Base-by-base conservation (phyloP, 306 rosid species). In the Rubus idaeus region DNA sequence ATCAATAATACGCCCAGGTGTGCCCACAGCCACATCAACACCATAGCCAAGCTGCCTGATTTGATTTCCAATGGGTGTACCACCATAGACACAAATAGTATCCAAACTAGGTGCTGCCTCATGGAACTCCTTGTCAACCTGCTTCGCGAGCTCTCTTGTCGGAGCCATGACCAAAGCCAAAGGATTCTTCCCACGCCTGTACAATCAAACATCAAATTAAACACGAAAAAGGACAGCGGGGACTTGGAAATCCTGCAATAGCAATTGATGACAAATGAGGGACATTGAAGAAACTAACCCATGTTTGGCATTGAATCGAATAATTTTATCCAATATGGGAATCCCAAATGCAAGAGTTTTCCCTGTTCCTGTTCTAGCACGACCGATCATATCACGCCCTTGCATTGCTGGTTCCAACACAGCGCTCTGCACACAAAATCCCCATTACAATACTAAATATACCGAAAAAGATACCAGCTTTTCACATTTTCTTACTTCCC, bases 331-430 rank as follows among this genome's bases (percentile, higher is more conserved):
- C 77, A 93, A 40, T 60, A 96, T 89, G 18, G 99, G 99, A 70
- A 96, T 89, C 78, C 98, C 99, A 86, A 92, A 96, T 42, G 99
- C 99, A 83, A 96, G 99, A 65, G 99, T 96, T 74, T 96, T 96
- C 79, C 99, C 99, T 1, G 99, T 96, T 86, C 99, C 99, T 4
- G 99, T 96, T 84, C 99, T 90, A 62, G 99, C 99, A 14, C 99
- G 94, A 70, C 98, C 98, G 11, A 96, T 89, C 99, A 96, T 96
- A 75, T 96, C 99, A 50, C 93, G 99, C 40, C 99, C 99, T 83
- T 93, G 94, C 97, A 91, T 96, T 53, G 98, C 99, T 52, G 99
- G 99, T 78, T 91, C 99, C 71, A 96, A 80, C 79, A 96, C 99
- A 62, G 99, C 99, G 81, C 75, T 91, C 99, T 96, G 44, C 47